Evolutionary conservation across 2,329 filamentous ascomycete genomes (phyloP).

Genomic region (Aureobasidium mangrovei): DNA sequence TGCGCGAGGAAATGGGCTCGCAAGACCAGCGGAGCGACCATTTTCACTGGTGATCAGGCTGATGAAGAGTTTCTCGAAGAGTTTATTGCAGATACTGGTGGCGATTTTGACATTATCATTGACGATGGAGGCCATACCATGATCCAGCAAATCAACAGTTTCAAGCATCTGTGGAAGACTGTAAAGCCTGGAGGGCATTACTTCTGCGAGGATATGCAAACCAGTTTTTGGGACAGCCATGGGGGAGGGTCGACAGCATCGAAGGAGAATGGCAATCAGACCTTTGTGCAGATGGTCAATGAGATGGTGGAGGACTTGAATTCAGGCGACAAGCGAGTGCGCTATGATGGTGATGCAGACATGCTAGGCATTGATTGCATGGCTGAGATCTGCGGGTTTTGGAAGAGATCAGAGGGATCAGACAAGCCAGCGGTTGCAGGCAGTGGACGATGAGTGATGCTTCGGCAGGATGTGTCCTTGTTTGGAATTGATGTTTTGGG

Average conservation of each 20-base stretch:
- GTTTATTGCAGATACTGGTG: constrained; percentile 28
- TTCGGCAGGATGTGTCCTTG: no score
- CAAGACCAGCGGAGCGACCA: constrained; percentile 29
- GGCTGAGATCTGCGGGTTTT: constrained; percentile 16
- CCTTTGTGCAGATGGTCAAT: constrained; percentile 21
- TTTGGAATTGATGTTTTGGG: no score
- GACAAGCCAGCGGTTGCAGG: background rate
- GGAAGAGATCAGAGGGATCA: constrained; percentile 12
- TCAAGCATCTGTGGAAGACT: constrained; percentile 30
- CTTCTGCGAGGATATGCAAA: constrained; percentile 24
- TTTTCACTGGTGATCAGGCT: constrained; percentile 35
- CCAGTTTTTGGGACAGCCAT: constrained; percentile 19
- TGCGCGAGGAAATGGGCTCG: constrained; percentile 31
- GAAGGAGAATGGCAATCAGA: constrained; percentile 16
- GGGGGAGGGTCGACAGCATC: constrained; percentile 20
- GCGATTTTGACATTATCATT: constrained; percentile 34
- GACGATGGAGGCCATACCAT: constrained; percentile 35
- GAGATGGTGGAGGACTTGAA: constrained; percentile 22
- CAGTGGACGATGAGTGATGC: background rate
- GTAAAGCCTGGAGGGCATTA: constrained; percentile 29
- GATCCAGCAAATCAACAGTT: constrained; percentile 30
- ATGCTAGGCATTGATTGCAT: constrained; percentile 16
- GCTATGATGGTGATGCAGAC: constrained; percentile 13
- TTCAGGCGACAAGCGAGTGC: background rate
- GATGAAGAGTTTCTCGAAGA: constrained; percentile 29